Evolutionary conservation across 768 basidiomycete species (phyloP), one percentile per base, ranked within the genome.

Genomic region (Trametes cinnabarina): DNA sequence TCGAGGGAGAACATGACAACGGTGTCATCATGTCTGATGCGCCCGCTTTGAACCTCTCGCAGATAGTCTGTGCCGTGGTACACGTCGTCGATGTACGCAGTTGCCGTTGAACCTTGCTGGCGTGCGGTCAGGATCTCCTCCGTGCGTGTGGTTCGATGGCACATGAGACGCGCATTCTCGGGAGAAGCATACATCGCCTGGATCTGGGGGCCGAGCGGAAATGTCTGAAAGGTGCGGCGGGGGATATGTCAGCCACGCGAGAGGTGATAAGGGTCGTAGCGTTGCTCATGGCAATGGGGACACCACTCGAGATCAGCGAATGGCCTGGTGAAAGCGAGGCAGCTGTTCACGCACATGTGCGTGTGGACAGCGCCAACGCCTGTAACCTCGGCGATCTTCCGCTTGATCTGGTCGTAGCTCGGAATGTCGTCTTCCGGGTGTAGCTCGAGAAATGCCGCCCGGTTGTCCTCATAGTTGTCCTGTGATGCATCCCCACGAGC

Each of bases 281-380:
- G 63, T 1, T 72, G 65, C 34, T 73, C 64, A 0, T 47, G 42
- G 57, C 79, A 81, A 0, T 59, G 17, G 0, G 63, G 63, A 51
- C 79, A 82, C 0, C 19, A 2, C 0, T 74, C 65, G 0, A 71
- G 53, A 1, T 68, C 28, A 1, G 51, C 46, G n/a, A 69, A 76
- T 0, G 74, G 76, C 0, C 79, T 76, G 0, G 73, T 77, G 51
- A 68, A 82, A 0, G 73, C 74, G 19, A 71, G 28, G 56, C 80
- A 82, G 0, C 71, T 68, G 7, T 78, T 72, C 0, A 68, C 58
- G 39, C 79, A 82, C 77, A 81, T 81, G 52, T 80, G 70, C 5
- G 71, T 49, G 0, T 47, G 9, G 1, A 80, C 42, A 0, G 73
- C 58, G 12, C 69, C 56, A 8, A 82, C 63, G 0, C 80, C 75